Percentiles rank a stretch among this genome's conserved stretches.
Evolutionary conservation across 1,284 basidiomycete genomes (phyloP).

Genomic region (Microbotryomycetes sp.): DNA sequence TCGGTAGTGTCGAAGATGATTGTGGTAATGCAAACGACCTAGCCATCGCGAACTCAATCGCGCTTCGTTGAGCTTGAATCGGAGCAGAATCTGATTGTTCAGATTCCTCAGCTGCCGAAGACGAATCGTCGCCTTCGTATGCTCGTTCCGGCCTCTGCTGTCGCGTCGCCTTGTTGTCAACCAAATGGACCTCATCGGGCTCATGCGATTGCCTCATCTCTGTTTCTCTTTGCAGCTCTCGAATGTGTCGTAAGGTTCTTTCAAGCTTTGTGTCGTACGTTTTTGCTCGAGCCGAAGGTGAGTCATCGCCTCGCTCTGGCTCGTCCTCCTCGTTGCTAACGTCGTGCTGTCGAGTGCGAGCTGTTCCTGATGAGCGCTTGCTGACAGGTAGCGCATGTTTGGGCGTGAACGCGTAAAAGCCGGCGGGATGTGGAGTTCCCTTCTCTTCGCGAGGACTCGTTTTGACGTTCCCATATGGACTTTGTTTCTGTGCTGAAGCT

Average conservation of each 20-base stretch:
- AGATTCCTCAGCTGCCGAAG: conserved; percentile 1
- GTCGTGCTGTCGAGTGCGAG: no score
- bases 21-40: neutral
- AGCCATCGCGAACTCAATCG: conserved; percentile 28
- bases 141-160: neutral
- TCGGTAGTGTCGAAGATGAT: neutral
- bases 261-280: neutral
- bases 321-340: neutral
- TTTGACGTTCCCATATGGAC: neutral
- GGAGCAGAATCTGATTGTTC: neutral
- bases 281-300: neutral
- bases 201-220: neutral
- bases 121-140: neutral
- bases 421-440: conserved; percentile 15
- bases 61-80: conserved; percentile 12
- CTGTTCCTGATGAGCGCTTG: conserved; percentile 11
- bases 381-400: neutral
- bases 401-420: conserved; percentile 14
- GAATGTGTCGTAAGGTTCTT: neutral
- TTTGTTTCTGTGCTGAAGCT: neutral
- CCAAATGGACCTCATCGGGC: no score
- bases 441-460: neutral
- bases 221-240: neutral
- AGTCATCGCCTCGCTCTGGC: neutral
- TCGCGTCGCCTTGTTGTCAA: neutral